Conservation (phyloP, 2,329 filamentous ascomycete genomes). For the Penicillium janthinellum region DNA sequence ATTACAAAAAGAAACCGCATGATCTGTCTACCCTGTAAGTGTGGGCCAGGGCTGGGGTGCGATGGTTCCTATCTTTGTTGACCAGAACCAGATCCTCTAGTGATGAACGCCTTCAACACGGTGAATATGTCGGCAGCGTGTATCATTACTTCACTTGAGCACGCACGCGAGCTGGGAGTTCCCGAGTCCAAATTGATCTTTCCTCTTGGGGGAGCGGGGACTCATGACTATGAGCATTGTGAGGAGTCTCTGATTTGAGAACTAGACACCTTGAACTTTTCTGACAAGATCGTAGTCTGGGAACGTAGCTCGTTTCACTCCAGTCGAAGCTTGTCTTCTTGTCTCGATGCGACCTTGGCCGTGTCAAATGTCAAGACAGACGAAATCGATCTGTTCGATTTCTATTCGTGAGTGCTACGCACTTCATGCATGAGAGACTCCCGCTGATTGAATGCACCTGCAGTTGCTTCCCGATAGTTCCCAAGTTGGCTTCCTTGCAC, state of each 20-base stretch:
- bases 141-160: slow-evolving; percentile 60
- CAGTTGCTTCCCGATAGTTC: slow-evolving; percentile 67
- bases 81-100: slow-evolving; percentile 57
- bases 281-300: slow-evolving; percentile 55
- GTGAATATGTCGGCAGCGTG: slow-evolving; percentile 65
- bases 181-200: slow-evolving; percentile 63
- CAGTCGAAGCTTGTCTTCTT: slow-evolving; percentile 1
- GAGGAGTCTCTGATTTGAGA: slow-evolving; percentile 22
- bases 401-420: slow-evolving; percentile 54
- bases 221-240: slow-evolving; percentile 60
- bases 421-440: not conserved
- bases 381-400: slow-evolving; percentile 63
- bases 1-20: slow-evolving; percentile 63
- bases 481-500: slow-evolving; percentile 65
- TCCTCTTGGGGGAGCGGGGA: slow-evolving; percentile 64
- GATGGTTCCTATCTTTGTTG: not conserved
- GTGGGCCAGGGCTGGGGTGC: not conserved
- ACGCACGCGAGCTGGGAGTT: slow-evolving; percentile 58
- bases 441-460: not conserved
- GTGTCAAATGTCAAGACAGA: slow-evolving; percentile 31
- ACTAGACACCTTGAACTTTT: not conserved
- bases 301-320: slow-evolving; percentile 36
- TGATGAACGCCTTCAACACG: slow-evolving; percentile 73
- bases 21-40: slow-evolving; percentile 68
- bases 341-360: slow-evolving; percentile 1